Base-by-base conservation (phyloP, 306 rosid genomes). In the Sphenostylis stenocarpa region DNA sequence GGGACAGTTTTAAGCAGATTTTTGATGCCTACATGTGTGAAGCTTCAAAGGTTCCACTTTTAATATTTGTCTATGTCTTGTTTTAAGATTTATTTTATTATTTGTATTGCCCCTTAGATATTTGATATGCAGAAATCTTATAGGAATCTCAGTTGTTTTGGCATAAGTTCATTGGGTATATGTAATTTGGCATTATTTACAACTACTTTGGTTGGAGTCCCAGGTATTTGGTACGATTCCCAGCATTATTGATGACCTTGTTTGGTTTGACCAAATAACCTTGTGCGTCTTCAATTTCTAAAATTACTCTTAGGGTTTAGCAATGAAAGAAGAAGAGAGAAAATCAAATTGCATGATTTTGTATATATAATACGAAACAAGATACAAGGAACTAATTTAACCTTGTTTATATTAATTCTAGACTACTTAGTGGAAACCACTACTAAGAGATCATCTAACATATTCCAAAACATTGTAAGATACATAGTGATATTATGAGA, bases 1-100 rank as follows among this genome's bases (percentile, higher is more conserved):
- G 97, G 99, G 97, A 90, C 84, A 88, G 89, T 84, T 90, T 95
- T 86, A 87, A 89, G 91, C 96, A 90, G 80, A 88, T 88, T 49
- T 89, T 90, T 77, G 93, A 91, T 38, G 82, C 91, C 84, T 92
- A 89, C 84, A 89, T 95, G 99, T 72, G 84, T 44, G 99, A 95
- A 86, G 97, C 97, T 70, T 95, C 97, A 38, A 95, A 90, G 99
- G 99, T 95, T 86, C 72, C 66, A 31, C 55, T 68, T 70, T 76
- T 44, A 38, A 19, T 57, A 48, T 11, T 9, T 52, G 17, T 43
- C 3, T 63, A 20, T 78, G 70, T 47, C 60, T 67, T 36, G 31
- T 28, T 56, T 80, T 21, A 21, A 67, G 33, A 48, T 26, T 73
- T 62, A 6, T 71, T 74, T 12, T 55, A 23, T 28, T 23, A 20